Evolutionary conservation across 768 basidiomycete genomes (phyloP).

Genomic region (Suillus sp.): DNA sequence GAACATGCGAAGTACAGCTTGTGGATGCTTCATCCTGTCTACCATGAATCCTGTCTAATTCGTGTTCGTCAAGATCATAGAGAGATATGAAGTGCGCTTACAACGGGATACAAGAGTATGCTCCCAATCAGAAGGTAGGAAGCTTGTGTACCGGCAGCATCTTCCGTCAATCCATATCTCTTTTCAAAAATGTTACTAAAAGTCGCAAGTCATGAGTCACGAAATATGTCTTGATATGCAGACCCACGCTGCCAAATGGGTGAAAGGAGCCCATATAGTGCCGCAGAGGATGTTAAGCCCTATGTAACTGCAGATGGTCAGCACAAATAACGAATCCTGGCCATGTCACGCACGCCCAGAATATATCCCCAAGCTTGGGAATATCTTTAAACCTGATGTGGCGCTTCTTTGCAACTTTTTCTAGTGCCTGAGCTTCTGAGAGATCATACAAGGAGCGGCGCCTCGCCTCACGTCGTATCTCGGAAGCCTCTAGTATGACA

Average conservation of each 20-base stretch:
- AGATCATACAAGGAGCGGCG: slow-evolving; percentile 45
- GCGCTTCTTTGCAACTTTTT: slow-evolving; percentile 66
- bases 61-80: slow-evolving; percentile 3
- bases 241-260: slow-evolving; percentile 71
- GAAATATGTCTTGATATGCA: not conserved
- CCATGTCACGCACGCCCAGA: slow-evolving; percentile 63
- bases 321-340: not conserved
- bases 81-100: slow-evolving; percentile 34
- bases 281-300: slow-evolving; percentile 77
- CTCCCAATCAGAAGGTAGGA: slow-evolving; percentile 75
- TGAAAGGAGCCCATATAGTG: slow-evolving; percentile 76
- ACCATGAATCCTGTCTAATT: slow-evolving; percentile 65
- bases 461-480: slow-evolving; percentile 57
- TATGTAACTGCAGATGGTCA: slow-evolving; percentile 54
- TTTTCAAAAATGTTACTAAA: slow-evolving; percentile 71
- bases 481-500: slow-evolving; percentile 59
- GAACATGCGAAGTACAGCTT: slow-evolving; percentile 60
- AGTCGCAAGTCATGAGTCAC: not conserved
- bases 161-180: slow-evolving; percentile 62
- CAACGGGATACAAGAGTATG: slow-evolving; percentile 68
- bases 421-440: slow-evolving; percentile 62
- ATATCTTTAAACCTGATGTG: slow-evolving; percentile 62
- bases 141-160: slow-evolving; percentile 60
- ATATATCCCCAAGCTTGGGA: slow-evolving; percentile 69
- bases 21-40: slow-evolving; percentile 57